These are phyloP conservation scores for Rhododendron vialii DNA, from an alignment of 148 eudicot species.

Conservation along the genomic window DNA sequence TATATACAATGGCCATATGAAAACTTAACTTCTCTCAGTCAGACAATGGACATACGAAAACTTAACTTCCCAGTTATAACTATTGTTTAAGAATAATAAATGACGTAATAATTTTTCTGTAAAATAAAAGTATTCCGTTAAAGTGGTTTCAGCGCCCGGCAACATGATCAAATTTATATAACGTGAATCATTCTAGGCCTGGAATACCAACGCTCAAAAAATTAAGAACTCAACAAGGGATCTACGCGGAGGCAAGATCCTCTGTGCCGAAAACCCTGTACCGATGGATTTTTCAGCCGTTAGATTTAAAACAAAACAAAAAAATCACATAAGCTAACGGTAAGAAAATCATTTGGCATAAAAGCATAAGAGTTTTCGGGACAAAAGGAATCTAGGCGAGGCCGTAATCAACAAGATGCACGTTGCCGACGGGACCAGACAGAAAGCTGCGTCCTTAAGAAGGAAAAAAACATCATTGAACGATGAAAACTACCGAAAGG, in stretches of 20 bases:
- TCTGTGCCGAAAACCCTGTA: too few relatives aligned
- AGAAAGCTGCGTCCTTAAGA: background rate
- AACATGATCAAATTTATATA: background rate
- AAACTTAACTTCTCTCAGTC: background rate
- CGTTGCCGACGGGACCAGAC: background rate
- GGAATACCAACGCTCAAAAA: background rate
- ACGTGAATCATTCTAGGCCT: background rate
- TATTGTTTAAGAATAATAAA: background rate
- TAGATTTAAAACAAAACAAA: too few relatives aligned
- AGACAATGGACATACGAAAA: background rate
- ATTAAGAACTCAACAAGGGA: background rate
- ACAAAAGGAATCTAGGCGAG: background rate
- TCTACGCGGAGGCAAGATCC: too few relatives aligned
- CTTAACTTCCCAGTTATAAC: background rate
- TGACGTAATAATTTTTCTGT: background rate
- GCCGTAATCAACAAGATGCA: background rate
- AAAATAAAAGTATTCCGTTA: background rate
- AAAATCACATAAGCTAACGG: too few relatives aligned
- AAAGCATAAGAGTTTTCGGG: too few relatives aligned
- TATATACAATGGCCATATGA: background rate
- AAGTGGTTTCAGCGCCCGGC: background rate
- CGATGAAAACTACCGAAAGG: too few relatives aligned
- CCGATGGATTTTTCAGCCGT: fast-evolving
- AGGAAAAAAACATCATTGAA: too few relatives aligned
- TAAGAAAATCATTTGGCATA: too few relatives aligned